Percentiles rank a stretch among this genome's conserved stretches.
Conservation (phyloP, 2,329 filamentous ascomycete genomes). For the Fusarium sp. region DNA sequence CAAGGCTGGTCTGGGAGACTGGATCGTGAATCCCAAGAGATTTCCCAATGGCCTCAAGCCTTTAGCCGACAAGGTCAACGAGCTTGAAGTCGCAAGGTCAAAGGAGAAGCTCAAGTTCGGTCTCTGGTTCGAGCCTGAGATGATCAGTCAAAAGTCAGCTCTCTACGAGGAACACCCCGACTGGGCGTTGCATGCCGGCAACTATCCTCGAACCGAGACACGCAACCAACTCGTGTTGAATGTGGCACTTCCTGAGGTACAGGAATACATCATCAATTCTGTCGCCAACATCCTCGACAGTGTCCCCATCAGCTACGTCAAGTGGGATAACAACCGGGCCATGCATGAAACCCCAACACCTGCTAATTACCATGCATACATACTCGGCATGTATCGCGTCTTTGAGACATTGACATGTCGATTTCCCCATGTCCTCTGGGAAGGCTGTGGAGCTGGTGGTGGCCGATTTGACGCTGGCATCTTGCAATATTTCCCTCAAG, state of each 20-base stretch:
- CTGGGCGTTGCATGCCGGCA: constrained; percentile 69
- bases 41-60: constrained; percentile 68
- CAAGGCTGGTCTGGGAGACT: constrained; percentile 70
- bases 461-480: constrained; percentile 72
- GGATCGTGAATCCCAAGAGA: constrained; percentile 66
- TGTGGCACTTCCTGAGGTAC: constrained; percentile 68
- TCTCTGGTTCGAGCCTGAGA: constrained; percentile 75
- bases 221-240: constrained; percentile 72
- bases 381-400: constrained; percentile 71
- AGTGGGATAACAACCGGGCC: constrained; percentile 76
- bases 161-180: constrained; percentile 72
- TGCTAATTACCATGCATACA: constrained; percentile 66
- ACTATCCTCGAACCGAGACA: constrained; percentile 64
- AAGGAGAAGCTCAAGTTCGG: constrained; percentile 66
- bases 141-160: constrained; percentile 71
- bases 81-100: constrained; percentile 58
- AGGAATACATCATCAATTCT: constrained; percentile 68
- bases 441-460: constrained; percentile 73
- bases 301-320: constrained; percentile 68
- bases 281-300: constrained; percentile 65
- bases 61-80: constrained; percentile 62
- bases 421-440: constrained; percentile 72
- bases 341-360: constrained; percentile 69
- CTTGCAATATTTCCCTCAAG: constrained; percentile 72
- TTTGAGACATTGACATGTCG: constrained; percentile 67